These are phyloP conservation scores for Solanum pennellii DNA, from an alignment of 257 asterid species.

Conservation along the genomic window DNA sequence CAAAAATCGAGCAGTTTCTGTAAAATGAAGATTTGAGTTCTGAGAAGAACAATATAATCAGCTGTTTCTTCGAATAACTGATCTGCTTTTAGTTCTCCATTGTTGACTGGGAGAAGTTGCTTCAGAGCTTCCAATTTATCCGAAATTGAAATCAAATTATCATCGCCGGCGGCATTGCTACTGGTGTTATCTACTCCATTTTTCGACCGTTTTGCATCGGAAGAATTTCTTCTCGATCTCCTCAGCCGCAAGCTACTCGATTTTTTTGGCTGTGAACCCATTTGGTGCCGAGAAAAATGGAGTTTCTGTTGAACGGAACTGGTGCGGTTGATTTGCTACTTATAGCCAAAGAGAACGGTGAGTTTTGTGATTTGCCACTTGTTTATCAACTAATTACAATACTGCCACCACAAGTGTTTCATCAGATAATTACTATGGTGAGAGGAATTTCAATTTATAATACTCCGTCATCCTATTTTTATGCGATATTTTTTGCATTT, in stretches of 20 bases:
- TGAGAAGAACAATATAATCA: constrained; percentile 54
- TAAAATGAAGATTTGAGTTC: constrained; percentile 53
- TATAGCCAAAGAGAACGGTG: background rate
- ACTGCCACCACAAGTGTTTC: constrained; percentile 11
- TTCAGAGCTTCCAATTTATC: constrained; percentile 66
- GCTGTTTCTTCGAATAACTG: constrained; percentile 64
- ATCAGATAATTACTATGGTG: too few relatives aligned
- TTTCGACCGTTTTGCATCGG: constrained; percentile 2
- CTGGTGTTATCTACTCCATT: background rate
- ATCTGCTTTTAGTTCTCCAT: constrained; percentile 26
- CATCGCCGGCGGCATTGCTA: background rate
- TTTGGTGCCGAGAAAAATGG: background rate
- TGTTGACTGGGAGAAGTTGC: constrained; percentile 36
- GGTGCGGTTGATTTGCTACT: background rate
- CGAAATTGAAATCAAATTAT: constrained; percentile 14
- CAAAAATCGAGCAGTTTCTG: constrained; percentile 59
- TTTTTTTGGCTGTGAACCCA: background rate
- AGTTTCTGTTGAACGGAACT: background rate
- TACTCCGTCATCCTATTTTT: too few relatives aligned
- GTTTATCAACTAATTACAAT: constrained; percentile 8
- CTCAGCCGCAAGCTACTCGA: constrained; percentile 3
- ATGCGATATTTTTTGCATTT: too few relatives aligned
- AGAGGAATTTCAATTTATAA: background rate
- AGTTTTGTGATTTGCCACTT: constrained; percentile 19
- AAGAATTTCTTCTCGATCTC: constrained; percentile 24